Conservation (phyloP, 805 yeast species). For the Sporopachydermia quercuum region DNA sequence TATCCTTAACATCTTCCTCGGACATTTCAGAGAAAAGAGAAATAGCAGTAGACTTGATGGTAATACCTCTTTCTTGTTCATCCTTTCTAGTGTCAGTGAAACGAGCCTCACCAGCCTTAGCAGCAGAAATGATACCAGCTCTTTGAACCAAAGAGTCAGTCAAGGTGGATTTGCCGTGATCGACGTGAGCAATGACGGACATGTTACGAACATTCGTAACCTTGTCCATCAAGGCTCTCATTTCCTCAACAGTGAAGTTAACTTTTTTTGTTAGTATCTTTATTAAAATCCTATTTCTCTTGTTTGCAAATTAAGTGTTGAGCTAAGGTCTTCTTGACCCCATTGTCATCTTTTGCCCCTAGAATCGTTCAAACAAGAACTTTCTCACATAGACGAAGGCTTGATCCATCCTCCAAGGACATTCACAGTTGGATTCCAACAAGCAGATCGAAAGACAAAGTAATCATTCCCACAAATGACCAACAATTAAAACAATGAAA, state of each 20-base stretch:
- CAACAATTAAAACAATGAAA: no score
- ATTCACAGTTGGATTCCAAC: no score
- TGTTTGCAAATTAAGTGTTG: no score
- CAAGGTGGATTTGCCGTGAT: slow-evolving; percentile 98
- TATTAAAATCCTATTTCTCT: no score
- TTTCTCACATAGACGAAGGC: no score
- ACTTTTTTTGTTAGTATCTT: no score
- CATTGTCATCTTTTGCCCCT: no score
- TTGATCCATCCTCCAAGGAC: no score
- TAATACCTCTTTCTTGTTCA: slow-evolving; percentile 99
- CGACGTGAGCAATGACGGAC: slow-evolving; percentile 99
- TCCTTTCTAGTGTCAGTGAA: slow-evolving; percentile 99
- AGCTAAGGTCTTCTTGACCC: no score
- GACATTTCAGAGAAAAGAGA: slow-evolving; percentile 82
- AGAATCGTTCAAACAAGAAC: no score
- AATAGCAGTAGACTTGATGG: slow-evolving; percentile 97
- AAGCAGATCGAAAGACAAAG: no score
- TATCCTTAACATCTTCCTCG: slow-evolving; percentile 75
- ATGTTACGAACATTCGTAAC: slow-evolving; percentile 99
- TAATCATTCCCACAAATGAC: no score
- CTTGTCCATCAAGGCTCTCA: slow-evolving; percentile 98
- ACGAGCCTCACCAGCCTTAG: slow-evolving; percentile 99
- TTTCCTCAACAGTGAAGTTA: slow-evolving; percentile 40
- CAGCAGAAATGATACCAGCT: slow-evolving; percentile 99
- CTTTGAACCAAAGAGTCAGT: slow-evolving; percentile 98